Evolutionary conservation across 1,284 basidiomycete species (phyloP).

Genomic region (Clitocybe nebularis): DNA sequence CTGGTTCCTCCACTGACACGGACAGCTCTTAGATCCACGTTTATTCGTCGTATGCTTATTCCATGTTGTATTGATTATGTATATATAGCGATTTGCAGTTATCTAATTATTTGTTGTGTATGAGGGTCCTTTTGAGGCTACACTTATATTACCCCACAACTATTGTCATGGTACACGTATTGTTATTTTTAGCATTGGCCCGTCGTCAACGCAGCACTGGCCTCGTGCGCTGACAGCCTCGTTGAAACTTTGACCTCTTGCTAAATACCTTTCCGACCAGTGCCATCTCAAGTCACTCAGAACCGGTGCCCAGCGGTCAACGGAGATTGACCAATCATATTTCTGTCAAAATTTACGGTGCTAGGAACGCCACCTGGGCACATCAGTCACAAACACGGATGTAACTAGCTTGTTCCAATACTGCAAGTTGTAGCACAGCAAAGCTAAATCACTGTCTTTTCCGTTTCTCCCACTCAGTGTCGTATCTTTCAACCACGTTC

Average conservation of each 20-base stretch:
- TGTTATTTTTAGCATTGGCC: no score
- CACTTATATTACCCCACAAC: no score
- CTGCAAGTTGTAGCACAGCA: constrained; percentile 4
- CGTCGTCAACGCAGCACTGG: no score
- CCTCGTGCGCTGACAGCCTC: no score
- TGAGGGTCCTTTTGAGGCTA: no score
- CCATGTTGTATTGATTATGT: constrained; percentile 7
- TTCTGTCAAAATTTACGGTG: not conserved
- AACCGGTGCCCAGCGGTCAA: no score
- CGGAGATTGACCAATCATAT: no score
- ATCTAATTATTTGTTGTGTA: no score
- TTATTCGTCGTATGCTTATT: constrained; percentile 13
- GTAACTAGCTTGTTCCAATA: constrained; percentile 6
- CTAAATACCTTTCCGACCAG: no score
- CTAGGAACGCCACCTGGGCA: constrained; percentile 9
- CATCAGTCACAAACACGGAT: constrained; percentile 31
- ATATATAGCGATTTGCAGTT: not conserved
- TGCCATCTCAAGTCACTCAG: no score
- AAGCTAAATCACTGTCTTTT: constrained; percentile 15
- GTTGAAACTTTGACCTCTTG: no score
- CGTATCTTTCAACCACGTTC: constrained; percentile 1
- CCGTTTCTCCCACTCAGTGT: constrained; percentile 7
- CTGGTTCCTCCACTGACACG: constrained; percentile 42
- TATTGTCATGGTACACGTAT: no score
- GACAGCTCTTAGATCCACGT: constrained; percentile 27